Percentiles rank a stretch among this genome's conserved stretches.
phyloP scores from a whole-genome alignment of 2,329 filamentous ascomycete species.

The Huntiella bhutanensis region DNA sequence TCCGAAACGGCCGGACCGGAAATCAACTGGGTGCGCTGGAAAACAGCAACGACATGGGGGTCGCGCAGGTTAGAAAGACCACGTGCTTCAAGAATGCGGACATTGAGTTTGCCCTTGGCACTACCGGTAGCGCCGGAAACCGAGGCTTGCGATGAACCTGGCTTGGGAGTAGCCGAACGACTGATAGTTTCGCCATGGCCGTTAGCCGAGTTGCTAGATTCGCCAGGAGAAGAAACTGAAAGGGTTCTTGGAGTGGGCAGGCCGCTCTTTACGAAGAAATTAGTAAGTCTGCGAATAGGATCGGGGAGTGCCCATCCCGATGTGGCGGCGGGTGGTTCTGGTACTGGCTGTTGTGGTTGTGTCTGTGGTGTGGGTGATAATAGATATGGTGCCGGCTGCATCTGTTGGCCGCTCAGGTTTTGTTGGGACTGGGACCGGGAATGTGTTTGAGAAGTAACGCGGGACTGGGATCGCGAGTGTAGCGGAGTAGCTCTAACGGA shows the following conservation, averaged over 20 bases:
- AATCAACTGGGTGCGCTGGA: constrained; percentile 91
- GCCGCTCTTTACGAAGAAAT: constrained; percentile 67
- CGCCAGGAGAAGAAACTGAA: constrained; percentile 24
- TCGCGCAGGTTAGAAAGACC: constrained; percentile 66
- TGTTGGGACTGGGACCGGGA: background rate
- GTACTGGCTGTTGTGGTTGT: background rate
- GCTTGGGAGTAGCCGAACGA: constrained; percentile 33
- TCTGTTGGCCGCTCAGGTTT: background rate
- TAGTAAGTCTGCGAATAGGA: constrained; percentile 68
- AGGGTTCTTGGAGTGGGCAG: constrained; percentile 76
- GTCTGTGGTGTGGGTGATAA: constrained; percentile 1
- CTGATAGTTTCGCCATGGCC: constrained; percentile 6
- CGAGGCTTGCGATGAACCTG: constrained; percentile 26
- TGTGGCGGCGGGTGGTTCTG: background rate
- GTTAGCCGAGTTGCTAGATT: constrained; percentile 1
- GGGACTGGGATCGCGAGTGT: background rate
- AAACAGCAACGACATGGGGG: constrained; percentile 90
- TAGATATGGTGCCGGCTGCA: background rate
- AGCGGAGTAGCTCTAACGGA: background rate
- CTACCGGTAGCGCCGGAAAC: constrained; percentile 35
- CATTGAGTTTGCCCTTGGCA: constrained; percentile 70
- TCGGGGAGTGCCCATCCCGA: constrained; percentile 6
- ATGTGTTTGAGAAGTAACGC: background rate
- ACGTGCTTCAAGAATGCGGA: constrained; percentile 73
- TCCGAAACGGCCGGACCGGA: constrained; percentile 53